A percentile compares a stretch with the other conserved stretches of the same genome.
These are phyloP conservation scores for Diaporthe ilicicola DNA, from an alignment of 2,329 filamentous ascomycete species.

Conservation along the genomic window DNA sequence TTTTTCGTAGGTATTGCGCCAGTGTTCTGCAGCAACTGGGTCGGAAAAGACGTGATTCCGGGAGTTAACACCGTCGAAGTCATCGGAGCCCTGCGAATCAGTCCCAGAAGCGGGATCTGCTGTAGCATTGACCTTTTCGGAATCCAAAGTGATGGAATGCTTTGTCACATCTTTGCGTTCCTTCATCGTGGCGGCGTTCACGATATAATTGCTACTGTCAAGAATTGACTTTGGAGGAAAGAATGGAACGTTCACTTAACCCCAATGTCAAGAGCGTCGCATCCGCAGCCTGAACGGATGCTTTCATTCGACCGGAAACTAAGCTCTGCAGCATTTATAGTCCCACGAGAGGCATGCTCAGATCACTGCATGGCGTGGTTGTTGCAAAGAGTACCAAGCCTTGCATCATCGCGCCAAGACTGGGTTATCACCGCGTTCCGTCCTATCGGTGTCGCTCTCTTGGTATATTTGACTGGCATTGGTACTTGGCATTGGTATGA, in stretches of 20 bases:
- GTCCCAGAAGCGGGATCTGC: background rate
- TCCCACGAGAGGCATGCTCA: conserved; percentile 7
- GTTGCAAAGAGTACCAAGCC: conserved; percentile 28
- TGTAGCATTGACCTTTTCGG: conserved; percentile 9
- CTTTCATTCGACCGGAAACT: conserved; percentile 13
- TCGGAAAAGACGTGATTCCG: conserved; percentile 57
- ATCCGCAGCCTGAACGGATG: background rate
- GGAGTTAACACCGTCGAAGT: background rate
- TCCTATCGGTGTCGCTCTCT: conserved; percentile 24
- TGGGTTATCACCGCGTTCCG: background rate
- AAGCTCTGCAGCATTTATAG: conserved; percentile 27
- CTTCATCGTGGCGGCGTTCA: background rate
- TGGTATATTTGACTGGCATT: background rate
- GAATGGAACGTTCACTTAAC: background rate
- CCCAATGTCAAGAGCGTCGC: background rate
- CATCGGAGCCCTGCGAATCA: background rate
- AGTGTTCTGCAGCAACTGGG: conserved; percentile 53
- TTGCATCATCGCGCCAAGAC: conserved; percentile 25
- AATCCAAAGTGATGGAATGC: background rate
- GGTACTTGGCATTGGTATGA: background rate
- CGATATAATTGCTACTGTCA: background rate
- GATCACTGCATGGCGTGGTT: conserved; percentile 19
- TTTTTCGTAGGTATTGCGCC: conserved; percentile 61
- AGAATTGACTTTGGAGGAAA: background rate
- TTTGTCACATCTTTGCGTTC: background rate